Base-by-base conservation (phyloP, 2,329 filamentous ascomycete species). In the Clarireedia monteithiana region DNA sequence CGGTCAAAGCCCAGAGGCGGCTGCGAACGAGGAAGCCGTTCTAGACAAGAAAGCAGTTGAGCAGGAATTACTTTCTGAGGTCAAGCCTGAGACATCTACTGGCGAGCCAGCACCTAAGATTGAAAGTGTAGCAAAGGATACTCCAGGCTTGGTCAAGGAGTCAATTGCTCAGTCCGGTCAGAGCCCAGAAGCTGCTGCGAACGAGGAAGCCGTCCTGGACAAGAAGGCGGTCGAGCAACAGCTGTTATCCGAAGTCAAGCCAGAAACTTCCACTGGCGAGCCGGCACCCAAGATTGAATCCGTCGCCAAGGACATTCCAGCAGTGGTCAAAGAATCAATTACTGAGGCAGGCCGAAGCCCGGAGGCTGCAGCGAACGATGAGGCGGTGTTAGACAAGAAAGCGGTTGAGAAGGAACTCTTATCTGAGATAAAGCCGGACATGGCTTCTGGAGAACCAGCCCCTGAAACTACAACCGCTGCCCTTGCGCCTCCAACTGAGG, bases 171-270 rank as follows among this genome's bases (percentile, higher is more conserved):
- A 79, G 65, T 79, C 86, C 20, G 79, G 82, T 53, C 70, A 77
- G 64, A 76, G 75, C 58, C 85, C 88, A 10, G 89, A 94, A 72
- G 89, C 89, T 39, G 81, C 86, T 38, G 79, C 80, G 54, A 86
- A 84, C 70, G 75, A 82, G 2, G 77, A 78, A 55, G 86, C 84
- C 17, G 87, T 94, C 4, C 73, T 80, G 60, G 88, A 91, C 64
- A 94, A 94, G 80, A 82, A 81, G 69, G 78, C 76, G 7, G 77
- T 91, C 5, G 89, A 95, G 74, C 71, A 81, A 26, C 86, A 95
- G 73, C 76, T 95, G 6, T 75, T 91, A 48, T 77, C 82, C 60
- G 81, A 88, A 70, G 77, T 84, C 58, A 76, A 79, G 69, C 68
- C 71, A 20, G 66, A 68, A 48, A 66, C 60, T 12, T 61, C 65